Percentiles rank a stretch among this genome's conserved stretches.
These are phyloP conservation scores for Nadsonia commutata DNA, from an alignment of 1,139 yeast species.

Conservation along the genomic window DNA sequence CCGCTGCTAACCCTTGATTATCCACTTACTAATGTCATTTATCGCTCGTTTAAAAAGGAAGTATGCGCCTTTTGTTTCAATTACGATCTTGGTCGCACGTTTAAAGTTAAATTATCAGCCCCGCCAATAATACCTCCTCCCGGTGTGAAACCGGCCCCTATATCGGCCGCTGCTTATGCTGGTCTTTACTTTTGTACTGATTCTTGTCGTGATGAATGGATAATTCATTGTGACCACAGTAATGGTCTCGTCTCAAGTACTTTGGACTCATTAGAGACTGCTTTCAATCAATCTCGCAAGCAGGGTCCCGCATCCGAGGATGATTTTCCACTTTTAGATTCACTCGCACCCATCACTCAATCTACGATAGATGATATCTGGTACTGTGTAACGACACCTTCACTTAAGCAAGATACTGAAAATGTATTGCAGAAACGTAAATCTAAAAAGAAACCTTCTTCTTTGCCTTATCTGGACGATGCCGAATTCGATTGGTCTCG, in stretches of 20 bases:
- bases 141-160: conserved; percentile 1
- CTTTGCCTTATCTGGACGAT: conserved; percentile 22
- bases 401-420: not conserved
- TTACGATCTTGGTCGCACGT: conserved; percentile 35
- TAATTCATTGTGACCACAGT: conserved; percentile 14
- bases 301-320: not conserved
- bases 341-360: not conserved
- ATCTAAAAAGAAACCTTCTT: not conserved
- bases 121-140: conserved; percentile 7
- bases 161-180: conserved; percentile 25
- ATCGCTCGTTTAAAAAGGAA: conserved; percentile 47
- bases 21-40: conserved; percentile 36
- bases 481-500: conserved; percentile 29
- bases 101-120: conserved; percentile 23
- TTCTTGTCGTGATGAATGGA: conserved; percentile 29
- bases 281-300: not conserved
- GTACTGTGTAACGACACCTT: not conserved
- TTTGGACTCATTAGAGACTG: conserved; percentile 20
- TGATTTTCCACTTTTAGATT: not conserved
- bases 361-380: not conserved
- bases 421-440: not conserved
- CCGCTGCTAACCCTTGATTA: conserved; percentile 27
- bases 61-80: conserved; percentile 44
- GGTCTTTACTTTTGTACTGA: conserved; percentile 44
- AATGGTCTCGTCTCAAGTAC: conserved; percentile 19